These are phyloP conservation scores for Knufia fluminis DNA, from an alignment of 2,329 filamentous ascomycete species.

Conservation along the genomic window DNA sequence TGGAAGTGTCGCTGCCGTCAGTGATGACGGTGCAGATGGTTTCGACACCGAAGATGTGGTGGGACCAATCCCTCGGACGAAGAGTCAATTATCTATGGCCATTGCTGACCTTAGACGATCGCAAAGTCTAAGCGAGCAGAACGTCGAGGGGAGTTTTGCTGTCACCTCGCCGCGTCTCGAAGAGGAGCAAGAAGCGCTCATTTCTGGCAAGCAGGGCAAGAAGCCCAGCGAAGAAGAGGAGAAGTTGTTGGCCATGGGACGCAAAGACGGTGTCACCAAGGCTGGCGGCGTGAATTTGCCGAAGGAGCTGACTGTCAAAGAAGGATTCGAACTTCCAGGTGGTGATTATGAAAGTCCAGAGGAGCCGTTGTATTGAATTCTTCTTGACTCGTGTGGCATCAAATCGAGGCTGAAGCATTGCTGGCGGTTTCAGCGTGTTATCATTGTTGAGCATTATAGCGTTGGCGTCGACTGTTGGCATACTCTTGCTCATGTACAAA, in stretches of 20 bases:
- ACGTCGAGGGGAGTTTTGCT: slow-evolving; percentile 16
- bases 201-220: slow-evolving; percentile 13
- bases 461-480: too few relatives aligned
- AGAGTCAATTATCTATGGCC: slow-evolving; percentile 24
- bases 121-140: slow-evolving; percentile 16
- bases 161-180: slow-evolving; percentile 6
- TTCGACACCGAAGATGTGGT: slow-evolving; percentile 7
- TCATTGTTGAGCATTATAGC: too few relatives aligned
- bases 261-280: slow-evolving; percentile 19
- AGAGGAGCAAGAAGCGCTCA: slow-evolving; percentile 9
- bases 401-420: too few relatives aligned
- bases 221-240: slow-evolving; percentile 14
- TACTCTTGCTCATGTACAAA: too few relatives aligned
- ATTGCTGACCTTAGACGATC: slow-evolving; percentile 13
- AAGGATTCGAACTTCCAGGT: not conserved
- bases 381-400: not conserved
- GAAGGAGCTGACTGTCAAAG: slow-evolving; percentile 13
- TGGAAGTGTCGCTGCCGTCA: slow-evolving; percentile 11
- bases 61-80: slow-evolving; percentile 15
- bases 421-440: too few relatives aligned
- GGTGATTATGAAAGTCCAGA: not conserved
- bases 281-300: slow-evolving; percentile 20
- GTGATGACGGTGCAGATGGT: slow-evolving; percentile 9
- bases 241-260: slow-evolving; percentile 20
- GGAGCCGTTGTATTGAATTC: not conserved